These are phyloP conservation scores for Syncephalastrum contaminatum DNA, from an alignment of 371 early-diverging fungal species.

Conservation along the genomic window DNA sequence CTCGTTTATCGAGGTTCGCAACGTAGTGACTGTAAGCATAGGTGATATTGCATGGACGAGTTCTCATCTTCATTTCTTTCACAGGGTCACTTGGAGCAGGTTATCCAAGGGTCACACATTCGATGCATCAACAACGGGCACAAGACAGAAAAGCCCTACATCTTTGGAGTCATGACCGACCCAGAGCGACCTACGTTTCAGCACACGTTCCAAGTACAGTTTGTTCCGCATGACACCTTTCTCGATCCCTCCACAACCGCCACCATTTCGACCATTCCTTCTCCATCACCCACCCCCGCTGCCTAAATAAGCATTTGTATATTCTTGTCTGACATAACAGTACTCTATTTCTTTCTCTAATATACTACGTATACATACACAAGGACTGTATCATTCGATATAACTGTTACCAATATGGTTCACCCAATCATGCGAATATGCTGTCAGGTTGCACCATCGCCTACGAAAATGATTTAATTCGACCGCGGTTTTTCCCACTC, in stretches of 20 bases:
- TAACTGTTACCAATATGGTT: too few species aligned
- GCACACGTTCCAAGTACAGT: constrained; percentile 27
- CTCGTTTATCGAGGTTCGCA: constrained; percentile 44
- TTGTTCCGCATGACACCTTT: neutral
- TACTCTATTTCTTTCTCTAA: too few species aligned
- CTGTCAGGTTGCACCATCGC: too few species aligned
- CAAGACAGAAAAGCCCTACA: constrained; percentile 38
- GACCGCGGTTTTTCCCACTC: constrained; percentile 1
- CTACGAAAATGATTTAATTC: too few species aligned
- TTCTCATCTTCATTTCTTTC: neutral
- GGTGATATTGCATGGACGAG: neutral
- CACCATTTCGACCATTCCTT: too few species aligned
- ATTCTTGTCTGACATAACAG: too few species aligned
- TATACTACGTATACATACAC: too few species aligned
- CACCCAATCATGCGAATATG: too few species aligned
- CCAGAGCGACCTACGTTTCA: constrained; percentile 25
- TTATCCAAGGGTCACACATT: constrained; percentile 59
- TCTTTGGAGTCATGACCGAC: constrained; percentile 44
- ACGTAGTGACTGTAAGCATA: constrained; percentile 37
- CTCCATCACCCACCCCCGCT: too few species aligned
- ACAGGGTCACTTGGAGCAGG: constrained; percentile 63
- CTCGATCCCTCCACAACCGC: too few species aligned
- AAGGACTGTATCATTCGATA: too few species aligned
- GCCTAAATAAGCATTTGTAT: too few species aligned
- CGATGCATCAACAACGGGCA: constrained; percentile 53